Evolutionary conservation across 1,284 basidiomycete genomes (phyloP).

Genomic region (Puccinia triticina): DNA sequence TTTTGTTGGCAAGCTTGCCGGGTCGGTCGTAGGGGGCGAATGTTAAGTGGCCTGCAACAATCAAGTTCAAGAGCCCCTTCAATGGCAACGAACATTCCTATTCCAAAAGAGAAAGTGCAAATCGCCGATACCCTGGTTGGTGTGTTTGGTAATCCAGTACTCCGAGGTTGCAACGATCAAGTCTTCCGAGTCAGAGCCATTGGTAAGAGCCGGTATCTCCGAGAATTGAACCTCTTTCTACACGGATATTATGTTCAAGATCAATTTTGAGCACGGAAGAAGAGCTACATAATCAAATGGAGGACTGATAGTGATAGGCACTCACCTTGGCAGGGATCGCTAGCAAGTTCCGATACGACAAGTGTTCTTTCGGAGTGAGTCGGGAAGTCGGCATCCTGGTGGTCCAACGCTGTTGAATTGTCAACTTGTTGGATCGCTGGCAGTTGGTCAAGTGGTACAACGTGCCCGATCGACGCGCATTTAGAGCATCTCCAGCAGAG

Average conservation of each 20-base stretch:
- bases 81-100: background rate
- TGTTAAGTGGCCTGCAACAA: conserved; percentile 54
- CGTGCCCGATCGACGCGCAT: no score
- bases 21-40: conserved; percentile 54
- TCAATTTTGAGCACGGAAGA: background rate
- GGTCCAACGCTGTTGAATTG: background rate
- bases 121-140: conserved; percentile 66
- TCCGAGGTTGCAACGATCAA: conserved; percentile 33
- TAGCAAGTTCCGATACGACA: conserved; percentile 25
- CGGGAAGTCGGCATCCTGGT: background rate
- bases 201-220: conserved; percentile 28
- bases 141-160: conserved; percentile 73
- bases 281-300: background rate
- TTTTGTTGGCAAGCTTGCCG: conserved; percentile 55
- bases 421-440: no score
- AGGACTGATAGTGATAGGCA: background rate
- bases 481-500: no score
- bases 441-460: no score
- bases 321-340: conserved; percentile 32
- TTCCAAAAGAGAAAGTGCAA: background rate
- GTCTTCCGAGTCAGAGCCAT: conserved; percentile 32
- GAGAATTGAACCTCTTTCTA: conserved; percentile 39
- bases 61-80: background rate
- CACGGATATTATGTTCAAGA: background rate
- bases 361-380: conserved; percentile 4